A percentile compares a stretch with the other conserved stretches of the same genome.
Evolutionary conservation across 106 monocot species (phyloP).

Genomic region (Xerophyta viscosa): DNA sequence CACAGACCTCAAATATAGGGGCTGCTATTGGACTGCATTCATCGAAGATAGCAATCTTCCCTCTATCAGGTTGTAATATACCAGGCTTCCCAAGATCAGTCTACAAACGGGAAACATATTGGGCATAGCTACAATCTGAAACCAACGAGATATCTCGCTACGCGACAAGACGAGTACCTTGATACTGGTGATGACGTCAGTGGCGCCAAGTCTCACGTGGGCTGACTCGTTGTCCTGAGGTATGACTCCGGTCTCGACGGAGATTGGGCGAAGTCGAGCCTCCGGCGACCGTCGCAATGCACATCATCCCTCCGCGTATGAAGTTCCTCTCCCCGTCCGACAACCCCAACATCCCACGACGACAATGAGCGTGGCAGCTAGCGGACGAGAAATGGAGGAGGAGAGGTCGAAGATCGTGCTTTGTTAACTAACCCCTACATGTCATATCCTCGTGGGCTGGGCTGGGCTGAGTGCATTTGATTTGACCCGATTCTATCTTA

Average conservation of each 20-base stretch:
- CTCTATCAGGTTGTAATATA: slow-evolving; percentile 63
- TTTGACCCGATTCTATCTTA: too few relatives aligned
- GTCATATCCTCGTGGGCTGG: too few relatives aligned
- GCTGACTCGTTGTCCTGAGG: slow-evolving; percentile 92
- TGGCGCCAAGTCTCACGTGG: slow-evolving; percentile 73
- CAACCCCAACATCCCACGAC: too few relatives aligned
- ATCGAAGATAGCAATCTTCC: slow-evolving; percentile 74
- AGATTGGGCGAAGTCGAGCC: slow-evolving; percentile 59
- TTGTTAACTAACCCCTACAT: too few relatives aligned
- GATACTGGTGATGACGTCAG: slow-evolving; percentile 79
- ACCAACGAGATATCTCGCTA: too few relatives aligned
- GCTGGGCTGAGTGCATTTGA: too few relatives aligned
- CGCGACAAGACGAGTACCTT: slow-evolving; percentile 33
- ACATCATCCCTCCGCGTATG: slow-evolving; percentile 74
- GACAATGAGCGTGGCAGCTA: too few relatives aligned
- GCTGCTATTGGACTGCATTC: slow-evolving; percentile 83
- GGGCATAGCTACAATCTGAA: too few relatives aligned
- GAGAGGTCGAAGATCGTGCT: too few relatives aligned
- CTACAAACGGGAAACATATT: slow-evolving; percentile 21
- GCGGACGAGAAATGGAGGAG: too few relatives aligned
- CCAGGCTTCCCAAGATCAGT: slow-evolving; percentile 85
- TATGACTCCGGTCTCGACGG: slow-evolving; percentile 73
- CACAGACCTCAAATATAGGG: slow-evolving; percentile 74
- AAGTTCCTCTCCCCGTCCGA: slow-evolving; percentile 75
- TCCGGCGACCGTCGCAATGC: slow-evolving; percentile 54